A percentile compares a stretch with the other conserved stretches of the same genome.
Evolutionary conservation across 2,329 filamentous ascomycete genomes (phyloP).

Genomic region (Shiraia bambusicola): DNA sequence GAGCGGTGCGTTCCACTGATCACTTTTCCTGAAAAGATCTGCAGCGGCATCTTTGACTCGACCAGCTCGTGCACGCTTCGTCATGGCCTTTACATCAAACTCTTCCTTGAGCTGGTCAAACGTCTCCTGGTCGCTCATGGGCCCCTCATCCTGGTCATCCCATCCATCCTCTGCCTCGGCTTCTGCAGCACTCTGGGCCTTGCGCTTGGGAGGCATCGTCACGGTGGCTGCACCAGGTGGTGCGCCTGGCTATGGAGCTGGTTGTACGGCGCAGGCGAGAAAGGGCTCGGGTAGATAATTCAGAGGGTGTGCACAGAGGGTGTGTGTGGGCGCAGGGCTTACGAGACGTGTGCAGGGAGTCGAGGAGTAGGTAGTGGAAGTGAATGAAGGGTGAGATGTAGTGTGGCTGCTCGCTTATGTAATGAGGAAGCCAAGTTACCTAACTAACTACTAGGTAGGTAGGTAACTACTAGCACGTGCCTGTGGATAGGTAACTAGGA

Average conservation of each 20-base stretch:
- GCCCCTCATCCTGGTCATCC: conserved; percentile 52
- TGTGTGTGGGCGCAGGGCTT: background rate
- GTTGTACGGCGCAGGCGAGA: background rate
- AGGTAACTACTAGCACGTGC: too few species aligned
- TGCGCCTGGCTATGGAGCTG: conserved; percentile 18
- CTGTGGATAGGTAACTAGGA: too few species aligned
- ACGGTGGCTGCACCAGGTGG: conserved; percentile 8
- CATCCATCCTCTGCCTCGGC: conserved; percentile 56
- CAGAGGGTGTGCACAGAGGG: background rate
- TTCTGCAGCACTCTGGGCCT: conserved; percentile 41
- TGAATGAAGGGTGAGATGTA: conserved; percentile 2
- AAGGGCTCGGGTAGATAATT: background rate
- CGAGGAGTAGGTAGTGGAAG: conserved; percentile 1
- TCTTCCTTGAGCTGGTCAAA: conserved; percentile 49
- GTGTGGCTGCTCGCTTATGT: conserved; percentile 10
- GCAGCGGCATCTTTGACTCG: conserved; percentile 55
- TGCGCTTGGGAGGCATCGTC: conserved; percentile 50
- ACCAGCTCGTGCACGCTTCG: conserved; percentile 28
- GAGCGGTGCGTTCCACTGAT: conserved; percentile 79
- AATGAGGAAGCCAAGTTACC: conserved; percentile 13
- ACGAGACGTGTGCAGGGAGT: background rate
- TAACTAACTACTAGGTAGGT: too few species aligned
- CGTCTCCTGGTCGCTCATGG: conserved; percentile 51
- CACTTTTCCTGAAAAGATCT: conserved; percentile 60
- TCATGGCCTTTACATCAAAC: conserved; percentile 40